These are phyloP conservation scores for Fusarium sambucinum DNA, from an alignment of 2,329 filamentous ascomycete genomes.

Conservation along the genomic window DNA sequence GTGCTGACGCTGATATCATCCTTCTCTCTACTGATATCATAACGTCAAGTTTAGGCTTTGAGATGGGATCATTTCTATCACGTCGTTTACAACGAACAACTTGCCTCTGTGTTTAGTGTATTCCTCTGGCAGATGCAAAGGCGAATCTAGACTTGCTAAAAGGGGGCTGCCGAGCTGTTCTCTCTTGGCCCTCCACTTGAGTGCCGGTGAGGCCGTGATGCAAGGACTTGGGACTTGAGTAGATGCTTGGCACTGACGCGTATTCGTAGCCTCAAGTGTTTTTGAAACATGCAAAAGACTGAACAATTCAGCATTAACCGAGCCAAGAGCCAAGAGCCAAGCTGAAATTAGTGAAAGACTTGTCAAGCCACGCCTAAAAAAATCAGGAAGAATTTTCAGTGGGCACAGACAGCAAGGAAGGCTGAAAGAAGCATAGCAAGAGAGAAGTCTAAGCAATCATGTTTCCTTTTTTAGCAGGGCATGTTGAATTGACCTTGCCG, in stretches of 20 bases:
- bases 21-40: conserved; percentile 31
- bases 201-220: conserved; percentile 38
- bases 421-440: conserved; percentile 9
- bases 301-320: conserved; percentile 16
- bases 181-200: conserved; percentile 43
- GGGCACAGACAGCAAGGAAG: conserved; percentile 2
- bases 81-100: background rate
- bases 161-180: conserved; percentile 24
- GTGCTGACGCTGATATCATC: conserved; percentile 36
- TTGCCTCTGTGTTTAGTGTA: background rate
- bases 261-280: conserved; percentile 20
- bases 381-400: conserved; percentile 26
- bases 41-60: conserved; percentile 24
- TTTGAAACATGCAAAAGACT: conserved; percentile 29
- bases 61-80: conserved; percentile 3
- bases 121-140: background rate
- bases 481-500: conserved; percentile 20
- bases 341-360: conserved; percentile 15
- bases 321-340: conserved; percentile 21
- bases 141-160: conserved; percentile 14
- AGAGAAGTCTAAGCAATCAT: conserved; percentile 19
- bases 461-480: conserved; percentile 22
- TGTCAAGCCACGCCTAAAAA: conserved; percentile 20
- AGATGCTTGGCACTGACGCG: conserved; percentile 47
- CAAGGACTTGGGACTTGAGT: conserved; percentile 19